Conservation (phyloP, 345 rosid genomes). For the Aquilaria sinensis region DNA sequence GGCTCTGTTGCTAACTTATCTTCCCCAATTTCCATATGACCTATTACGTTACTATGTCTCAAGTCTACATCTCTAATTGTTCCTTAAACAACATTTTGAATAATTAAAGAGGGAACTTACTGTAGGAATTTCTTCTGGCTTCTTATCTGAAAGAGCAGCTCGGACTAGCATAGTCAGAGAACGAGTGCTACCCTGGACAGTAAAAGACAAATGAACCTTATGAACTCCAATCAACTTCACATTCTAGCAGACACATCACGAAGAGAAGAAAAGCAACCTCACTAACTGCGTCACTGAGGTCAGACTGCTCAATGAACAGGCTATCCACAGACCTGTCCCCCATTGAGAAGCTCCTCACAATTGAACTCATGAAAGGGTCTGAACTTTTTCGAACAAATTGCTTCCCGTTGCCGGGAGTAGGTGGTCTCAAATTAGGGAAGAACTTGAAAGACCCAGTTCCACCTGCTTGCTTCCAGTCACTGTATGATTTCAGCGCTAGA, state of each 20-base stretch:
- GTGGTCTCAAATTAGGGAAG: slow-evolving; percentile 43
- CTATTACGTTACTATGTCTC: no score
- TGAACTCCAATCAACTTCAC: slow-evolving; percentile 2
- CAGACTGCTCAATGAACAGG: slow-evolving; percentile 28
- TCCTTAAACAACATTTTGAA: no score
- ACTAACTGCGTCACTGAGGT: slow-evolving; percentile 56
- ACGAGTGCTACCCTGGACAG: slow-evolving; percentile 43
- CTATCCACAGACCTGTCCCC: slow-evolving; percentile 36
- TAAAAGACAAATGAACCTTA: background rate
- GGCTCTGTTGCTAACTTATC: no score
- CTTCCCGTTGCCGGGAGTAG: slow-evolving; percentile 30
- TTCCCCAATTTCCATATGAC: no score
- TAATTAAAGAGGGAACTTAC: slow-evolving; percentile 30
- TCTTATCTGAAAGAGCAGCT: slow-evolving; percentile 59
- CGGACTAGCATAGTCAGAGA: slow-evolving; percentile 58
- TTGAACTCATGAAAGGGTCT: slow-evolving; percentile 59
- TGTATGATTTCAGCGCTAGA: slow-evolving; percentile 75
- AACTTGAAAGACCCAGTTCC: slow-evolving; percentile 67
- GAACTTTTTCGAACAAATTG: slow-evolving; percentile 52
- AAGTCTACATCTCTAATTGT: no score
- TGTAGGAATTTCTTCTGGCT: slow-evolving; percentile 65
- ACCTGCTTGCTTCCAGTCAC: slow-evolving; percentile 76
- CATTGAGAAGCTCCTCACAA: slow-evolving; percentile 38
- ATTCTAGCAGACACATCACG: slow-evolving; percentile 9
- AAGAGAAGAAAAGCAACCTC: slow-evolving; percentile 17